Conservation (phyloP, 805 yeast species). For the Candida qinlingensis region DNA sequence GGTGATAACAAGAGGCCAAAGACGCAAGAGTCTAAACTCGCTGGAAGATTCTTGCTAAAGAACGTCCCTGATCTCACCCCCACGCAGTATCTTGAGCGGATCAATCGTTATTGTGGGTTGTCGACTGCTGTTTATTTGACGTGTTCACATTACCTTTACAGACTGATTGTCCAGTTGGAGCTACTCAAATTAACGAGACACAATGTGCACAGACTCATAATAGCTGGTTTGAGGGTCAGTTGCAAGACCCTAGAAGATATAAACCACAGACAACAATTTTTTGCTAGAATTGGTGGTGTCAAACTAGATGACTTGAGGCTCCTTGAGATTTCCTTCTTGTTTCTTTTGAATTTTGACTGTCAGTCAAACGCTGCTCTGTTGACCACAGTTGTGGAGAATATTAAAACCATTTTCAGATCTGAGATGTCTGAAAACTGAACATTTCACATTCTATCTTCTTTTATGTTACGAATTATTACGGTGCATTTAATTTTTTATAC, state of each 20-base stretch:
- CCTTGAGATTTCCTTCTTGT: conserved; percentile 46
- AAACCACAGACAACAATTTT: conserved; percentile 37
- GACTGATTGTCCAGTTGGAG: conserved; percentile 12
- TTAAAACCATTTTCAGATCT: conserved; percentile 1
- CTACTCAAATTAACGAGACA: conserved; percentile 28
- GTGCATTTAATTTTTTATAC: no score
- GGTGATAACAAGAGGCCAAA: neutral
- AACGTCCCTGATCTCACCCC: conserved; percentile 21
- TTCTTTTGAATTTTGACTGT: conserved; percentile 44
- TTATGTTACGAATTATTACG: no score
- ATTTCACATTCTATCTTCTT: no score
- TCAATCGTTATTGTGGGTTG: conserved; percentile 24
- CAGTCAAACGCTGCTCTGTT: conserved; percentile 34
- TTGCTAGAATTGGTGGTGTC: conserved; percentile 44
- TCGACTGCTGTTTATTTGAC: conserved; percentile 27
- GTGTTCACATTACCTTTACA: conserved; percentile 23
- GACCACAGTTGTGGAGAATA: neutral
- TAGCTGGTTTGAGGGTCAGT: conserved; percentile 42
- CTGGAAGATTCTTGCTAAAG: conserved; percentile 21
- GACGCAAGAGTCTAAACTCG: conserved; percentile 17
- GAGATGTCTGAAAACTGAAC: neutral
- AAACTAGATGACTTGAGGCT: conserved; percentile 37
- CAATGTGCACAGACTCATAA: conserved; percentile 39
- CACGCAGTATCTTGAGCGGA: conserved; percentile 24
- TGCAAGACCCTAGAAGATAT: conserved; percentile 44